Evolutionary conservation across 2,329 filamentous ascomycete genomes (phyloP), one percentile per base, ranked within the genome.

Genomic region (Talaromyces albobiverticillius): DNA sequence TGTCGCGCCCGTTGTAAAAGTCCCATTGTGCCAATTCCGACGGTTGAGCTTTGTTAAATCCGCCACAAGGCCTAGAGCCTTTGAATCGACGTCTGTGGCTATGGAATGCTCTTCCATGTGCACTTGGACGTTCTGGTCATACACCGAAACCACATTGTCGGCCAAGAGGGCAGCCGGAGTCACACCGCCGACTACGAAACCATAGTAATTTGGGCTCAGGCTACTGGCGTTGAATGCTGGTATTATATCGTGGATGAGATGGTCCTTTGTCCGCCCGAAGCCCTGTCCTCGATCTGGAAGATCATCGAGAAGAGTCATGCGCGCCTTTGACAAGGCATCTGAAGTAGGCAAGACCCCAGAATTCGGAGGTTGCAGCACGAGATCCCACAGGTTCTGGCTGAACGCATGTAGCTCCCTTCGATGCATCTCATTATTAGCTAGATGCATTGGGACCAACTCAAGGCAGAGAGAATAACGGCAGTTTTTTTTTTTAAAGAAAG

Each of bases 81-180:
- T 78, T 58, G 87, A 84, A 69, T 96, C 92, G 9, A 96, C 80
- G 22, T 85, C 82, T 0, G 90, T 95, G 18, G 84, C 82, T 26
- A 92, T 79, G 0, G 85, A 88, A 68, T 96, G 88, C 18, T 78
- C 75, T 0, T 90, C 86, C 1, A 96, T 76, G 68, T 96, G 91
- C 1, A 95, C 89, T 55, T 86, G 82, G 4, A 91, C 85, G 69
- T 92, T 96, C 67, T 95, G 90, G 67, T 96, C 92, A 57, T 87
- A 82, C 8, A 83, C 81, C 4, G 86, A 86, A 57, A 93, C 90
- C n/a, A 96, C 73, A 59, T 90, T 88, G 68, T 96, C 93, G 1
- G 90, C 92, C 51, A 89, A 82, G 61, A 87, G 81, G 29, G 91
- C 91, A 22, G 90, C 84, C 5, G 90, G 89, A 0, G 92, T 88